A percentile compares a stretch with the other conserved stretches of the same genome.
Conservation (phyloP, 495 filamentous ascomycete species). For the Sporormia fimetaria region DNA sequence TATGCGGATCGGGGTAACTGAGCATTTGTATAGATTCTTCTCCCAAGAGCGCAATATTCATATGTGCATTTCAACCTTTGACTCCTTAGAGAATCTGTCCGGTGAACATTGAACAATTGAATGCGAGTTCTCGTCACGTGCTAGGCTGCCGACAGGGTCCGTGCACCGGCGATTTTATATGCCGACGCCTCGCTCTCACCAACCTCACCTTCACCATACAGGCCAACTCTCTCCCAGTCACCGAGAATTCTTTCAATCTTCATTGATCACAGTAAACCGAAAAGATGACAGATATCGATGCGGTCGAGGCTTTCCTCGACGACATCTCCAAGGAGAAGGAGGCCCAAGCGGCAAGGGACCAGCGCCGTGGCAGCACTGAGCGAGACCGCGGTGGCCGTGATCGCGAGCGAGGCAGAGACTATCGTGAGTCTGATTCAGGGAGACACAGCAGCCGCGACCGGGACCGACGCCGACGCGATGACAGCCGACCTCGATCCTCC, state of each 20-base stretch:
- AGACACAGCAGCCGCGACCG: constrained; percentile 72
- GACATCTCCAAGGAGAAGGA: constrained; percentile 55
- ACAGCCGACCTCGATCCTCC: constrained; percentile 8
- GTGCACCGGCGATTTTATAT: too few relatives aligned
- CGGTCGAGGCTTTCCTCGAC: constrained; percentile 90
- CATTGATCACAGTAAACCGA: too few relatives aligned
- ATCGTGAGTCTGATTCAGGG: constrained; percentile 48
- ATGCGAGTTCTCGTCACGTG: too few relatives aligned
- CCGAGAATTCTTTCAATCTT: constrained; percentile 18
- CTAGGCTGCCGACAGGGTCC: too few relatives aligned
- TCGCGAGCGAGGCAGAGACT: constrained; percentile 43
- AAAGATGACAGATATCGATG: too few relatives aligned
- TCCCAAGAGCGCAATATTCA: too few relatives aligned
- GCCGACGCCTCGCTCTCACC: too few relatives aligned
- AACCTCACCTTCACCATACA: not conserved
- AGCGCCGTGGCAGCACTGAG: constrained; percentile 1
- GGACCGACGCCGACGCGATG: constrained; percentile 39
- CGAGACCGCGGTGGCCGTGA: constrained; percentile 47
- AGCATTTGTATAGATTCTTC: too few relatives aligned
- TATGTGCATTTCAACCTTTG: too few relatives aligned
- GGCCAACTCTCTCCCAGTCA: constrained; percentile 19
- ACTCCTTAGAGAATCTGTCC: too few relatives aligned
- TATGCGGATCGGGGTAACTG: too few relatives aligned
- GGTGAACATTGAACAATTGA: too few relatives aligned
- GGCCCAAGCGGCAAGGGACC: constrained; percentile 28